Evolutionary conservation across 2,329 filamentous ascomycete genomes (phyloP), one percentile per base, ranked within the genome.

Genomic region (Alternaria angustiovoidea): DNA sequence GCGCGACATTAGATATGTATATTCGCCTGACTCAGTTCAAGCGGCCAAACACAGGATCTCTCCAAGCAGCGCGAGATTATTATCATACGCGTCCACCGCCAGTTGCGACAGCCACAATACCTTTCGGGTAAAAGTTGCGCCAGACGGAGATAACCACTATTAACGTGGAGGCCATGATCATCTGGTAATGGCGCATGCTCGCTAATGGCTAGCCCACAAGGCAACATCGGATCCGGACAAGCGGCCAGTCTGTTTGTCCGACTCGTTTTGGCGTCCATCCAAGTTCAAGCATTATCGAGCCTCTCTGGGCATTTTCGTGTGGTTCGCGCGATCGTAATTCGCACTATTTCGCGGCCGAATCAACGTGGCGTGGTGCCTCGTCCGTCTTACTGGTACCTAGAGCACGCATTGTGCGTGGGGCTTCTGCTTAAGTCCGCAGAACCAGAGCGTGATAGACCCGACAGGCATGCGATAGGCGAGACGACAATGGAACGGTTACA

Each of bases 171-270:
- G 32, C 26, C 51, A 51, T 46, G 54, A 54, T 49, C 46, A 39
- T 48, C 42, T 55, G 14, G 36, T 24, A 20, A 34, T 39, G 38
- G 5, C 22, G 7, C 46, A 54, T 41, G 41, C 26, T 47, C 39
- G 44, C 52, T 51, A 68, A 63, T 67, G 66, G 66, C 52, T 54
- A 30, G 52, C 8, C 56, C 36, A 43, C 14, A n/a, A 28, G 16
- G 26, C 49, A 42, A 30, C 26, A 32, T 42, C 26, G 28, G 36
- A 7, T 20, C 3, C 14, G 22, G 34, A 32, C 11, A 26, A 22
- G 18, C 57, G 64, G 64, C 12, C 36, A 56, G 36, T 62, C 58
- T 68, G 42, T 59, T 57, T 51, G 64, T 64, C 66, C 64, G 64
- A 67, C 28, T 47, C 12, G 28, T 16, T 39, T 43, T 26, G 38